Base-by-base conservation (phyloP, 805 yeast genomes). In the Nakazawaea wyomingensis region DNA sequence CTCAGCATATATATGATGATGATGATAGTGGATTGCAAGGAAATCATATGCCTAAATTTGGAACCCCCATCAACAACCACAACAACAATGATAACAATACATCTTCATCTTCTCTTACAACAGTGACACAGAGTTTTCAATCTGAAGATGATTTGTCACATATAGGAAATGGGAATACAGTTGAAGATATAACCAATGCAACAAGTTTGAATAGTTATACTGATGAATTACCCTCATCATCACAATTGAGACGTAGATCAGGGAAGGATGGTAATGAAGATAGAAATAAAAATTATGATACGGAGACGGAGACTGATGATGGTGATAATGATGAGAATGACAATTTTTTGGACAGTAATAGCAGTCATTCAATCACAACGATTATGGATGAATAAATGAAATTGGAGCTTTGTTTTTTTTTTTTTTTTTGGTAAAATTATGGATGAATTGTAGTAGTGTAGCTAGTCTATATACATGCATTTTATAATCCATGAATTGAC, bases 261-360 rank as follows among this genome's bases (percentile, higher is more conserved):
- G 28, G 18, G 32, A 34, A 21, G 10, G 14, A 28, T 19, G 17
- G 18, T 11, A 34, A 21, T 4, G 14, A 28, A 13, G 17, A 24
- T 3, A 8, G 27, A 2, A 24, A 24, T 24, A 34, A 9, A 6
- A 19, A 21, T 22, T 16, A 17, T 17, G 37, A 34, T 3, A 32
- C 22, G 24, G 37, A 20, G 8, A 34, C 37, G 13, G 37, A 34
- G 21, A 34, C 37, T 14, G 37, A 34, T 19, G 27, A 34, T 20
- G 37, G 21, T 34, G n/a, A n/a, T n/a, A n/a, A n/a, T n/a, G n/a
- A n/a, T n/a, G n/a, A n/a, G n/a, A n/a, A n/a, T n/a, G n/a, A n/a
- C 37, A 34, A 21, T 34, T 21, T 20, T 34, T 21, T 22, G n/a
- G 37, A 34, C 9, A 20, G 24, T n/a, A 13, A 27, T 9, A 34